Conservation (phyloP, 208 protist species). For the Trichomonas vaginalis region DNA sequence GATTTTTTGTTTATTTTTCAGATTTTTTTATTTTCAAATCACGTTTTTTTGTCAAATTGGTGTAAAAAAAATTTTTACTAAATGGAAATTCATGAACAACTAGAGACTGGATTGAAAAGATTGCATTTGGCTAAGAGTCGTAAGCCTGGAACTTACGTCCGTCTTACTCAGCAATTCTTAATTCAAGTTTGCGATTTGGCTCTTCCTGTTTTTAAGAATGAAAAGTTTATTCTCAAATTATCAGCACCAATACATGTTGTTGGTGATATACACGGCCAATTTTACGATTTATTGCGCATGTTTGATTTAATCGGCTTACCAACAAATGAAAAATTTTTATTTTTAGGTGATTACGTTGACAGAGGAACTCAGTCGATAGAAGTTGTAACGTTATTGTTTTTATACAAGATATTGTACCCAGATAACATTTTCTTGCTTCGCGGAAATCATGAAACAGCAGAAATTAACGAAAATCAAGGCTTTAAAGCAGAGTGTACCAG, state of each 20-base stretch:
- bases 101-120: background rate
- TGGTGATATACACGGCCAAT: background rate
- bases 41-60: too few relatives aligned
- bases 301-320: background rate
- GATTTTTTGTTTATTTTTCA: too few relatives aligned
- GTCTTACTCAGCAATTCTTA: background rate
- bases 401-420: background rate
- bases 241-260: background rate
- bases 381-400: background rate
- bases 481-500: background rate
- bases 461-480: background rate
- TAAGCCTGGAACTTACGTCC: background rate
- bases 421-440: background rate
- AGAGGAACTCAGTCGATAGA: background rate
- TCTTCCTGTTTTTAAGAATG: slow-evolving; percentile 39
- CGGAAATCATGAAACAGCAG: background rate
- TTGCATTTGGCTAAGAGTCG: background rate
- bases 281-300: background rate
- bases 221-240: background rate
- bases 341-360: slow-evolving; percentile 17
- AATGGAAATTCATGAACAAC: too few relatives aligned
- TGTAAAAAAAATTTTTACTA: too few relatives aligned
- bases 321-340: background rate
- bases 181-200: slow-evolving; percentile 21
- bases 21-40: too few relatives aligned